Evolutionary conservation across 495 filamentous ascomycete species (phyloP), one percentile per base, ranked within the genome.

Genomic region (Penicillium nucicola): DNA sequence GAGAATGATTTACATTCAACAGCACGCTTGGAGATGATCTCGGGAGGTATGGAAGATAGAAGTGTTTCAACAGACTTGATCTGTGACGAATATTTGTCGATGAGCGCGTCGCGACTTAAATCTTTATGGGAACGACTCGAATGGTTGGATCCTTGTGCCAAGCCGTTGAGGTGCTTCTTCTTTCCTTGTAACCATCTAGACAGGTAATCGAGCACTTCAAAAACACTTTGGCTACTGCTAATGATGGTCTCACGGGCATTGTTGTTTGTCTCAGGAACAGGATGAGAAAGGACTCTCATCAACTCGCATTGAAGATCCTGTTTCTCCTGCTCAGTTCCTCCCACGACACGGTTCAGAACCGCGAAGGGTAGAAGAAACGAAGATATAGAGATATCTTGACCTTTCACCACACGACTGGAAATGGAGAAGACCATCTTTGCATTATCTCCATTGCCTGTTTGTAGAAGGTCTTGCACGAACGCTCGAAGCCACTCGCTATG

Each of bases 1-100:
- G 95, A 86, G 64, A 88, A 97, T 18, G 93, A 95, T 47, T 87
- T 88, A 67, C 93, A 97, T 58, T 96, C 89, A 14, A 96, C 78
- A 10, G 93, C 92, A 57, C 92, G 83, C 35, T 78, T 78, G 5
- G 92, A 90, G 34, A 97, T 88, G 34, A 93, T 68, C 50, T 95
- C 89, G 2, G 91, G 84, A 13, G 93, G 92, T 45, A 98, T 87
- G 15, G 77, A 75, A 14, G 77, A 69, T 20, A 97, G 65, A 12
- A 90, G 68, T 4, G 61, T 55, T 56, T 87, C 84, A 10, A 90
- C 83, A 31, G 72, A 76, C 40, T 78, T 77, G 47, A 84, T 80
- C 52, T 85, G 81, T 8, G 68, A 64, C 3, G 74, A 65, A 46
- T 66, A 72, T 34, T 71, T 64, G n/a, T 71, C 65, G 31, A 78